A percentile compares a stretch with the other conserved stretches of the same genome.
Evolutionary conservation across 2,329 filamentous ascomycete species (phyloP).

Genomic region (Ophiocordyceps camponoti-saundersi): DNA sequence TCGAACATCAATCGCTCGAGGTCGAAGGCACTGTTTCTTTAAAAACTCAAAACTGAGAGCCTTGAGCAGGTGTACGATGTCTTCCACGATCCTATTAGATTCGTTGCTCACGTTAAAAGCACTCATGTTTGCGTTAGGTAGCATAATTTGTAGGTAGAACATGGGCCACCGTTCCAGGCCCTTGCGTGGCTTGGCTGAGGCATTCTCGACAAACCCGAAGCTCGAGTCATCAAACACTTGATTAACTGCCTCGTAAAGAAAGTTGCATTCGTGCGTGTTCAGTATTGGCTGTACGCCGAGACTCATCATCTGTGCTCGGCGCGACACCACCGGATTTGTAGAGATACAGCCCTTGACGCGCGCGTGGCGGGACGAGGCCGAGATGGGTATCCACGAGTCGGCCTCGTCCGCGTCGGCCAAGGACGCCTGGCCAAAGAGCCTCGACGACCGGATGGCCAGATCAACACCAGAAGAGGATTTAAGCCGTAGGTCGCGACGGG

Average conservation of each 20-base stretch:
- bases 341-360: conserved; percentile 57
- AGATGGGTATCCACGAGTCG: conserved; percentile 51
- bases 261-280: conserved; percentile 36
- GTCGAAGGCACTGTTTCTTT: conserved; percentile 51
- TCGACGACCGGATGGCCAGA: conserved; percentile 13
- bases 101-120: conserved; percentile 23
- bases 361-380: conserved; percentile 44
- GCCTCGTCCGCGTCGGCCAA: conserved; percentile 36
- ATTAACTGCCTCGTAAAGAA: conserved; percentile 67
- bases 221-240: conserved; percentile 55
- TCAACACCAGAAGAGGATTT: conserved; percentile 10
- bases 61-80: conserved; percentile 40
- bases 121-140: conserved; percentile 16
- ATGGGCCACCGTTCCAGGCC: conserved; percentile 72
- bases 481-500: conserved; percentile 20
- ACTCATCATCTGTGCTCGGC: conserved; percentile 64
- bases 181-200: conserved; percentile 39
- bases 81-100: conserved; percentile 29
- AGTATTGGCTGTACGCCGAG: conserved; percentile 53
- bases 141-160: conserved; percentile 60
- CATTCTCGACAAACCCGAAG: conserved; percentile 49
- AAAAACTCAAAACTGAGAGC: conserved; percentile 61
- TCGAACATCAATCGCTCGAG: conserved; percentile 11
- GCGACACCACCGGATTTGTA: conserved; percentile 50
- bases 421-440: conserved; percentile 48